These are phyloP conservation scores for Trichophyton schoenleinii DNA, from an alignment of 2,329 filamentous ascomycete genomes.

Conservation along the genomic window DNA sequence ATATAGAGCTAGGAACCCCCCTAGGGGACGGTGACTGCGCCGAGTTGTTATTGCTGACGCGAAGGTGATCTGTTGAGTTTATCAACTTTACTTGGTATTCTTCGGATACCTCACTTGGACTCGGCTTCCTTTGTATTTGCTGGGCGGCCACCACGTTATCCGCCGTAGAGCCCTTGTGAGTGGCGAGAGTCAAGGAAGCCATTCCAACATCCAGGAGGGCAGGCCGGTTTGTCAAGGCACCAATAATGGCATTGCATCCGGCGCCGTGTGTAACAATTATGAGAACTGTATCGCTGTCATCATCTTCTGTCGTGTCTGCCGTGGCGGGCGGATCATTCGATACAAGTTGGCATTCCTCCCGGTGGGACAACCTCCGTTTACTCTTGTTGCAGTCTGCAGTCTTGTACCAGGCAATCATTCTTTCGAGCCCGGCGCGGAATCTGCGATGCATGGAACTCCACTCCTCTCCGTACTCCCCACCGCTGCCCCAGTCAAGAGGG, in stretches of 20 bases:
- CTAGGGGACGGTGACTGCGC: conserved; percentile 14
- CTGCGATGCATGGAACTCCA: conserved; percentile 92
- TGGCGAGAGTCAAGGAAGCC: conserved; percentile 82
- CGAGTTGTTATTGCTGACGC: conserved; percentile 31
- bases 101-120: conserved; percentile 23
- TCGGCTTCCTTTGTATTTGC: conserved; percentile 7
- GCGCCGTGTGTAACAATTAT: conserved; percentile 88
- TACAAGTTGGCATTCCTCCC: conserved; percentile 23
- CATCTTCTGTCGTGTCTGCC: conserved; percentile 37
- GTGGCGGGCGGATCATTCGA: conserved; percentile 20
- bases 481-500: conserved; percentile 71
- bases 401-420: conserved; percentile 72
- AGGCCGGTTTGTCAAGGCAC: conserved; percentile 80
- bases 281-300: conserved; percentile 62
- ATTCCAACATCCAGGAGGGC: conserved; percentile 82
- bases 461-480: conserved; percentile 80
- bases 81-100: conserved; percentile 48
- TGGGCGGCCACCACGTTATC: neutral
- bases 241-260: conserved; percentile 89
- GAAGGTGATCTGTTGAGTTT: conserved; percentile 50
- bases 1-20: conserved; percentile 16
- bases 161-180: conserved; percentile 35
- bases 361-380: neutral
- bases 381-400: conserved; percentile 28
- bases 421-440: conserved; percentile 66